Percentiles rank a stretch among this genome's conserved stretches.
These are phyloP conservation scores for Penicillium lividum DNA, from an alignment of 495 filamentous ascomycete species.

Conservation along the genomic window DNA sequence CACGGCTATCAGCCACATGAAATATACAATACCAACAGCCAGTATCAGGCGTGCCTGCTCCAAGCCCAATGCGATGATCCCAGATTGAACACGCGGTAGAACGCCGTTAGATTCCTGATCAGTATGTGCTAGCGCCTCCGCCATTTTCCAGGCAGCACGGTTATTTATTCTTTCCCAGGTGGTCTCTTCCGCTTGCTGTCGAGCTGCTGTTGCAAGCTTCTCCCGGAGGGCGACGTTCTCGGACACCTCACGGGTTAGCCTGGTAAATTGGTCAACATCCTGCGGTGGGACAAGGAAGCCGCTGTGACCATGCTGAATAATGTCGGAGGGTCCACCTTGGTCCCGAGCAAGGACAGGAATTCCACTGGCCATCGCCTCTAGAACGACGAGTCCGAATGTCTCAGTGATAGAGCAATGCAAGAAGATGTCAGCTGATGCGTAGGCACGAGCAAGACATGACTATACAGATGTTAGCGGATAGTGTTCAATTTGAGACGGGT, in stretches of 20 bases:
- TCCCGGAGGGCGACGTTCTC: constrained; percentile 36
- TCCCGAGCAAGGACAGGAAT: constrained; percentile 64
- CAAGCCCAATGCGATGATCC: constrained; percentile 17
- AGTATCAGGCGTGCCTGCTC: constrained; percentile 28
- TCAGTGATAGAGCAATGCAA: constrained; percentile 67
- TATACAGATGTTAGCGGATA: no score
- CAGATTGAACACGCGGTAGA: background rate
- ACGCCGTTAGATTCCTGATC: constrained; percentile 25
- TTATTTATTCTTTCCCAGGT: constrained; percentile 68
- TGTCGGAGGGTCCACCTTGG: constrained; percentile 65
- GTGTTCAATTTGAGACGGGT: no score
- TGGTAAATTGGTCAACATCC: constrained; percentile 54
- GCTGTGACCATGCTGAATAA: constrained; percentile 52
- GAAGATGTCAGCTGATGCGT: constrained; percentile 62
- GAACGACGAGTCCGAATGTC: constrained; percentile 64
- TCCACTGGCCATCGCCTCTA: constrained; percentile 67
- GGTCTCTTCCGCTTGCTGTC: constrained; percentile 54
- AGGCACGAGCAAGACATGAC: constrained; percentile 49
- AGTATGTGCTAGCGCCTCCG: constrained; percentile 46
- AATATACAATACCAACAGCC: constrained; percentile 32
- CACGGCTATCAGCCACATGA: constrained; percentile 40
- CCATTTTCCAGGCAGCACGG: constrained; percentile 58
- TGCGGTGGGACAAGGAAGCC: constrained; percentile 58
- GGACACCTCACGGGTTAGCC: constrained; percentile 42
- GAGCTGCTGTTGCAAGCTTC: constrained; percentile 41